Base-by-base conservation (phyloP, 352 stramenopile species). In the Pythium phragmitis region DNA sequence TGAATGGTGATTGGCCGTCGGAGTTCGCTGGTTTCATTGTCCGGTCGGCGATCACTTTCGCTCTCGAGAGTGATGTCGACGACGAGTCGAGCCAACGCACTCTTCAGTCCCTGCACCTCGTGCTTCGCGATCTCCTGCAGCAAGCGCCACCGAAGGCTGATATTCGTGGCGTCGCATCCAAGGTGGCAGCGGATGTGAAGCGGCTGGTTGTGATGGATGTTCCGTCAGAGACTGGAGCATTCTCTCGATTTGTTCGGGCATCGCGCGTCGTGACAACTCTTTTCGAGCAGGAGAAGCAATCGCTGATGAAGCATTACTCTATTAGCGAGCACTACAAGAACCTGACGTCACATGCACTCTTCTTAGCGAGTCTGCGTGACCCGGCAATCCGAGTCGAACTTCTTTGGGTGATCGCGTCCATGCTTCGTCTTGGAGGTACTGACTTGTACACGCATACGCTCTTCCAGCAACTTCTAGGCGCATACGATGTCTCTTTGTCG, bases 401-500 rank as follows among this genome's bases (percentile, higher is more conserved):
- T 17, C 36, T 79, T 30, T 75, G 73, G 9, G 68, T 88, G 7
- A 46, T 89, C 50, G 71, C 70, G 14, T 68, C 54, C 46, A 64
- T 90, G n/a, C 55, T 79, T 42, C 69, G 73, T 28, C 68, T 74
- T 19, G 60, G 55, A 16, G 47, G 39, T n/a, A 77, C 75, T 5
- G 54, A 51, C 3, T 68, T 75, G n/a, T 89, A 89, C 50, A 67
- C 69, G 23, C 72, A 75, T 9, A 63, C 71, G 42, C 61, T 92
- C 28, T 87, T 90, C 56, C 70, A 87, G 61, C 67, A 74, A 19
- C 60, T 95, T 28, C 76, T 95, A 7, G 72, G 68, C 21, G 57
- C 72, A 6, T 95, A 95, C 67, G 76, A 70, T 14, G 88, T 92
- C 71, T 91, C 85, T 37, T 65, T 93, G 0, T 87, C 78, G 26